Evolutionary conservation across 371 early-diverging fungal genomes (phyloP).

Genomic region (Apophysomyces variabilis): DNA sequence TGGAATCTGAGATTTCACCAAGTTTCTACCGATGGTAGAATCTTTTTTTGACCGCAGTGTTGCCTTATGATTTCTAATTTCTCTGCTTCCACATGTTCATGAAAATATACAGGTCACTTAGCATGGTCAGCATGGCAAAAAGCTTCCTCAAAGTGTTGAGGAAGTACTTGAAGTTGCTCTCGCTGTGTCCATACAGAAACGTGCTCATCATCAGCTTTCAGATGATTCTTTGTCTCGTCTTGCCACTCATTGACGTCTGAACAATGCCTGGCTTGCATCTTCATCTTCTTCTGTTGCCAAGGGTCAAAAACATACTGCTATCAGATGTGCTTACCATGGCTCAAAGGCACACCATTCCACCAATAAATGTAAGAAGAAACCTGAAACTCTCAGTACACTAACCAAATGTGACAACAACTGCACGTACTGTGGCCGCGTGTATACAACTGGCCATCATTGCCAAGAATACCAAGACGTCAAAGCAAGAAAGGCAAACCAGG

Average conservation of each 20-base stretch:
- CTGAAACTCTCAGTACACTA: too few species aligned
- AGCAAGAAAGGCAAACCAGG: neutral
- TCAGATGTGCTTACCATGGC: neutral
- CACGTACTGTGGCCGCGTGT: neutral
- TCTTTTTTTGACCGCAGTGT: too few species aligned
- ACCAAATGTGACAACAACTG: neutral
- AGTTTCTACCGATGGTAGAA: too few species aligned
- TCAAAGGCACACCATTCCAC: neutral
- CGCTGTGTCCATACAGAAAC: neutral
- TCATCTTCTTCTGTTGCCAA: neutral
- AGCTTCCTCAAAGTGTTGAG: neutral
- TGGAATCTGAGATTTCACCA: too few species aligned
- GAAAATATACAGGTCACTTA: neutral
- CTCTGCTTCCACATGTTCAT: neutral
- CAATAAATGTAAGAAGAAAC: neutral
- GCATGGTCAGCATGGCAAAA: conserved; percentile 1
- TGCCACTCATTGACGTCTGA: neutral
- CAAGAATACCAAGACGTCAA: neutral
- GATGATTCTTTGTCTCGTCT: neutral
- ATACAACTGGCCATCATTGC: neutral
- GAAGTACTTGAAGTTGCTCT: neutral
- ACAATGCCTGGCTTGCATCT: neutral
- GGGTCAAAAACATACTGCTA: neutral
- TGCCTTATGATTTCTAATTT: neutral
- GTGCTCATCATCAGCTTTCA: neutral